Base-by-base conservation (phyloP, 1,284 basidiomycete species). In the Malassezia psittaci region DNA sequence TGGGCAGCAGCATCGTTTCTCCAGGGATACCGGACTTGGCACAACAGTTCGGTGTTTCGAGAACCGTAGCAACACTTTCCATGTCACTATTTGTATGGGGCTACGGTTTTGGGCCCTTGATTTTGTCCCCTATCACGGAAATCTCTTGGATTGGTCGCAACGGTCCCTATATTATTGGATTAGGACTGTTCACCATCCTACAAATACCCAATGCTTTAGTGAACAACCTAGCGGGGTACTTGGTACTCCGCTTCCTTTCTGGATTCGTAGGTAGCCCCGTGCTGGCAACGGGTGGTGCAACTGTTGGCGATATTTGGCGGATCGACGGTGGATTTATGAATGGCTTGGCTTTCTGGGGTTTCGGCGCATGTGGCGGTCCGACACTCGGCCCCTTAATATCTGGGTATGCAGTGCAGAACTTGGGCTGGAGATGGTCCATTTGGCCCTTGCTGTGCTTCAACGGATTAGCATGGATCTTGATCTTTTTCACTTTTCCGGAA, bases 21-120 rank as follows among this genome's bases (percentile, higher is more conserved):
- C 82, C 82, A 1, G 79, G 80, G 0, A 72, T 83, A 34, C 68
- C 81, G 24, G 78, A 13, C 58, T 80, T 57, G 69, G 75, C 18
- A 79, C 9, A 24, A 6, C 52, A 56, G 13, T 68, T 64, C 35
- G n/a, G 43, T 19, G 49, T 63, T 32, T 51, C 52, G 4, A 24
- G 35, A 6, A 52, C 59, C 13, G 39, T 61, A 8, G 63, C 66
- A 0, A 59, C 62, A 3, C 55, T 70, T 12, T 53, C 57, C 16
- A 32, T 70, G 5, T 59, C 61, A 1, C 61, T 70, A 6, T 70
- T 68, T 24, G 66, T 70, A 16, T 61, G 61, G 40, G 64, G 54
- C 9, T 62, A 61, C 19, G 62, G 66, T 24, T 21, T 61, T 5
- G 63, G 63, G 3, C 54, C 68, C 13, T 57, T 75, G 60, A 6